A percentile compares a stretch with the other conserved stretches of the same genome.
Evolutionary conservation across 495 filamentous ascomycete species (phyloP).

Genomic region (Neurospora sp.): DNA sequence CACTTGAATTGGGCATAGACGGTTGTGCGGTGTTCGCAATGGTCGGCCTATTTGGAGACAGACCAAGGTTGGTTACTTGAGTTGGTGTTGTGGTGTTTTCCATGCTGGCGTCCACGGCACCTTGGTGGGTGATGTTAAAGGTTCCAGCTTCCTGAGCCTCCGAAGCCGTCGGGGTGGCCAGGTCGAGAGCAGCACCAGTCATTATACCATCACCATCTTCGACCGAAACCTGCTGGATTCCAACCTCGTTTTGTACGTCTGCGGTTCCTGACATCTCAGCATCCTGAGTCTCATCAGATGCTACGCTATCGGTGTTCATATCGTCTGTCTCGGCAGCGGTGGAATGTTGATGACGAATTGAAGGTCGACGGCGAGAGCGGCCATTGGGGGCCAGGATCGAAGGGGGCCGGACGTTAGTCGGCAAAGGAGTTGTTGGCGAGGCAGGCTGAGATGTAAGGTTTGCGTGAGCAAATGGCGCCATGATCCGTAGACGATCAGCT

Average conservation of each 20-base stretch:
- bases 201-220: conserved; percentile 70
- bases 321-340: conserved; percentile 81
- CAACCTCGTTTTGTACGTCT: conserved; percentile 68
- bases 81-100: conserved; percentile 45
- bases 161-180: conserved; percentile 68
- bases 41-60: conserved; percentile 68
- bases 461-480: conserved; percentile 62
- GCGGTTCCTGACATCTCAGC: conserved; percentile 62
- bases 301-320: conserved; percentile 68
- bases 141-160: conserved; percentile 77
- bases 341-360: conserved; percentile 80
- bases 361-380: conserved; percentile 53
- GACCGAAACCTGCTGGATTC: conserved; percentile 67
- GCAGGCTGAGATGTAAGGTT: conserved; percentile 79
- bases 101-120: conserved; percentile 77
- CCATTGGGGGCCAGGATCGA: conserved; percentile 35
- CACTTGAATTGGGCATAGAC: conserved; percentile 49
- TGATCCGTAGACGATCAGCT: conserved; percentile 74
- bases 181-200: conserved; percentile 60
- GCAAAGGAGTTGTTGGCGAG: conserved; percentile 84
- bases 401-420: conserved; percentile 45
- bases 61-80: conserved; percentile 53
- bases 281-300: conserved; percentile 53
- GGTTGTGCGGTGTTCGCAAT: conserved; percentile 65
- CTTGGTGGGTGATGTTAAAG: conserved; percentile 94